These are phyloP conservation scores for Lotmaria passim DNA, from an alignment of 208 protist genomes.

Conservation along the genomic window DNA sequence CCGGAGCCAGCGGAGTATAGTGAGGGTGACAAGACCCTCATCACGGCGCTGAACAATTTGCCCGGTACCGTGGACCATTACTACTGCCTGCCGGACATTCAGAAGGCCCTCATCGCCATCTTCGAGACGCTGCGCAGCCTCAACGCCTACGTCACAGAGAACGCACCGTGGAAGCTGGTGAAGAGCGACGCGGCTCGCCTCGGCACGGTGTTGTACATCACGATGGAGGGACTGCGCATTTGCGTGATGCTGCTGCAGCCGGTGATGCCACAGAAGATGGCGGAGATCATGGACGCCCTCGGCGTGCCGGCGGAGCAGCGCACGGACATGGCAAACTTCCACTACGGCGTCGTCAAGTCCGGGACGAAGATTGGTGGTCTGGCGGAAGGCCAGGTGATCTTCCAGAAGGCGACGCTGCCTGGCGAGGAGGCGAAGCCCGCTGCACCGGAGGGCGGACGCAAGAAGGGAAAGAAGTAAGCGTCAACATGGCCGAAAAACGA, in stretches of 20 bases:
- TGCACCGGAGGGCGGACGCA: background rate
- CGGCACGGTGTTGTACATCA: slow-evolving; percentile 89
- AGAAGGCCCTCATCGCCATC: slow-evolving; percentile 82
- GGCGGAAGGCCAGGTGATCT: slow-evolving; percentile 71
- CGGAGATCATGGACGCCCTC: slow-evolving; percentile 87
- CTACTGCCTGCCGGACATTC: slow-evolving; percentile 87
- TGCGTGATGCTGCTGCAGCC: slow-evolving; percentile 82
- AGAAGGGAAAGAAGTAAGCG: slow-evolving; percentile 28
- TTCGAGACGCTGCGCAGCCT: slow-evolving; percentile 86
- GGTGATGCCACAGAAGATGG: slow-evolving; percentile 81
- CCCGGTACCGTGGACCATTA: slow-evolving; percentile 81
- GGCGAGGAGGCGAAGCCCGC: slow-evolving; percentile 27
- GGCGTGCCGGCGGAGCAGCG: slow-evolving; percentile 71
- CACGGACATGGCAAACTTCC: slow-evolving; percentile 60
- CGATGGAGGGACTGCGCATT: slow-evolving; percentile 90
- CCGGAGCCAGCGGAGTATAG: slow-evolving; percentile 72
- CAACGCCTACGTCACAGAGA: slow-evolving; percentile 93
- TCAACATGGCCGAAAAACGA: background rate
- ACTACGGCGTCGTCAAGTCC: slow-evolving; percentile 65
- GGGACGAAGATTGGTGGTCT: slow-evolving; percentile 62
- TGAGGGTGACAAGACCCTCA: slow-evolving; percentile 60
- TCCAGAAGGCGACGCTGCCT: slow-evolving; percentile 59
- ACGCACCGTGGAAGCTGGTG: slow-evolving; percentile 93
- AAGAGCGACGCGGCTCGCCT: slow-evolving; percentile 79
- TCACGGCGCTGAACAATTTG: slow-evolving; percentile 68